A percentile compares a stretch with the other conserved stretches of the same genome.
These are phyloP conservation scores for Backusella circina DNA, from an alignment of 192 early-diverging fungal species.

Conservation along the genomic window DNA sequence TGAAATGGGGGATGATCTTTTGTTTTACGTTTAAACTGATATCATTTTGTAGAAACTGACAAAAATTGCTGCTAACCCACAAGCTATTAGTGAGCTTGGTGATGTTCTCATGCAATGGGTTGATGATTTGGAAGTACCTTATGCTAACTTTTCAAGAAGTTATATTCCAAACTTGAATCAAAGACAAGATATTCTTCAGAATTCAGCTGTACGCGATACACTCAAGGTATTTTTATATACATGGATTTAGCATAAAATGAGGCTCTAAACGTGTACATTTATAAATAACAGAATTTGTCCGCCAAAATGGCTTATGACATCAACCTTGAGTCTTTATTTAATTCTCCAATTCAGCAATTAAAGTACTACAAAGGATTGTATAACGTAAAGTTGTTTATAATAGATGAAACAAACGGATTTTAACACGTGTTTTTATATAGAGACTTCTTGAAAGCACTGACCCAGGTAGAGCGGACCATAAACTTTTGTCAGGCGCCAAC, in stretches of 20 bases:
- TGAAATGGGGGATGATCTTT: conserved; percentile 14
- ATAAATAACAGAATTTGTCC: conserved; percentile 40
- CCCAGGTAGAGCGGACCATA: conserved; percentile 44
- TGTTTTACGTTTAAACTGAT: background rate
- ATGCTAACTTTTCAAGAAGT: conserved; percentile 50
- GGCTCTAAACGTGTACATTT: background rate
- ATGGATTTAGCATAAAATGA: background rate
- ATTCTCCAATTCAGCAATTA: conserved; percentile 48
- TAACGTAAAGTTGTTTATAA: conserved; percentile 30
- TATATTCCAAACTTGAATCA: conserved; percentile 47
- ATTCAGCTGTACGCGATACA: conserved; percentile 38
- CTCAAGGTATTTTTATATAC: conserved; percentile 28
- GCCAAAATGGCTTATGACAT: conserved; percentile 38
- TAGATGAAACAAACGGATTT: background rate
- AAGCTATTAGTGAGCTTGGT: conserved; percentile 30
- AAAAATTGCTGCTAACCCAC: conserved; percentile 32
- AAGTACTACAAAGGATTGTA: conserved; percentile 56
- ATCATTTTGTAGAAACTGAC: conserved; percentile 28
- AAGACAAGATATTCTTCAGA: conserved; percentile 44
- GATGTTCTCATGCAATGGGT: conserved; percentile 44
- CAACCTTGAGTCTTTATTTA: conserved; percentile 48
- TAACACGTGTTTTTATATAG: conserved; percentile 19
- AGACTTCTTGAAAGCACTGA: conserved; percentile 51
- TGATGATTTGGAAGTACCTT: conserved; percentile 53
- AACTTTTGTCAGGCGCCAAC: conserved; percentile 42